A percentile compares a stretch with the other conserved stretches of the same genome.
Conservation (phyloP, 2,329 filamentous ascomycete species). For the Phialophora chinensis region DNA sequence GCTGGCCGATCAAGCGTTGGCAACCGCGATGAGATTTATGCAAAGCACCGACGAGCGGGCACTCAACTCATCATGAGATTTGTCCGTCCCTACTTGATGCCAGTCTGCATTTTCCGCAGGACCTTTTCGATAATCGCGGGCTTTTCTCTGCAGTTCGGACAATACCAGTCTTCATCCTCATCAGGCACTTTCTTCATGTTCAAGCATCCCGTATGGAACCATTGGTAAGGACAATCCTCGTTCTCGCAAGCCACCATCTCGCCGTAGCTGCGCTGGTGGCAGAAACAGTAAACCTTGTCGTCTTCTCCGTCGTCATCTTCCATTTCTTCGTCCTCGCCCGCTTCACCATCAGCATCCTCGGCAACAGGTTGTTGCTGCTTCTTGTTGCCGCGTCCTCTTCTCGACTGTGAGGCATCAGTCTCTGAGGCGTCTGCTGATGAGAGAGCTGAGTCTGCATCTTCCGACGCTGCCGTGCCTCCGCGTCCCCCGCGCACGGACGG, state of each 20-base stretch:
- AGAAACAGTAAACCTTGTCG: conserved; percentile 69
- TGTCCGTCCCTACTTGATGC: conserved; percentile 26
- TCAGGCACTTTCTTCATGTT: conserved; percentile 65
- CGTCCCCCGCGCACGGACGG: conserved; percentile 49
- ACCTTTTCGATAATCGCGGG: conserved; percentile 44
- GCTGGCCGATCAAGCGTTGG: neutral
- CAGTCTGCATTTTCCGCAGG: conserved; percentile 38
- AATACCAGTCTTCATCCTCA: conserved; percentile 63
- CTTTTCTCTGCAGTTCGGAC: conserved; percentile 56
- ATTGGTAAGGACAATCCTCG: conserved; percentile 67
- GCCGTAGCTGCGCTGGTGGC: conserved; percentile 68
- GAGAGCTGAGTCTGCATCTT: conserved; percentile 61
- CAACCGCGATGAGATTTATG: neutral
- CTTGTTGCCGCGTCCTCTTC: conserved; percentile 34
- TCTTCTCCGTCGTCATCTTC: conserved; percentile 61
- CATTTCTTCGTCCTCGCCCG: conserved; percentile 54
- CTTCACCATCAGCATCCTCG: conserved; percentile 47
- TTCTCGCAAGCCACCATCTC: conserved; percentile 74
- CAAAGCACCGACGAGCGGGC: neutral
- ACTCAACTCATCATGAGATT: neutral
- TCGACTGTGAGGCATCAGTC: conserved; percentile 46
- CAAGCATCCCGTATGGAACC: conserved; percentile 71
- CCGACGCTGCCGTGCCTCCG: conserved; percentile 40
- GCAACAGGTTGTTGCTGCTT: conserved; percentile 25
- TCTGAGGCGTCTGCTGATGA: conserved; percentile 58